A percentile compares a stretch with the other conserved stretches of the same genome.
Evolutionary conservation across 768 basidiomycete genomes (phyloP).

Genomic region (Leccinellum rugosiceps): DNA sequence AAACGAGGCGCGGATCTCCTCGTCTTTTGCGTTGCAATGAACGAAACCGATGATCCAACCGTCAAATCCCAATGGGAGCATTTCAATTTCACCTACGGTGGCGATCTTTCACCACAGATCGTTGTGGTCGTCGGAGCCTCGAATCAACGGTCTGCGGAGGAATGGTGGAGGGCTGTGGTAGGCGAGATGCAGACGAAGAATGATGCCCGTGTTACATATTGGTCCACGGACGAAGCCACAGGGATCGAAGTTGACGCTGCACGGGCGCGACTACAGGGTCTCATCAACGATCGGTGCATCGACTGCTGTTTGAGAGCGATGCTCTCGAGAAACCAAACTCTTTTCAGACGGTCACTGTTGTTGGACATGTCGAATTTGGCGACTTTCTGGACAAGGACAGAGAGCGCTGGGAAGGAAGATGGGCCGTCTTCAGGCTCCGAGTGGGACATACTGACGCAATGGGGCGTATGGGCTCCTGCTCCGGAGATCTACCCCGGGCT

Average conservation of each 20-base stretch:
- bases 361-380: conserved; percentile 15
- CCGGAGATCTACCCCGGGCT: not conserved
- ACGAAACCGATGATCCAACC: not conserved
- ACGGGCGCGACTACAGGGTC: conserved; percentile 4
- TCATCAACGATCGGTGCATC: conserved; percentile 23
- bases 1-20: conserved; percentile 27
- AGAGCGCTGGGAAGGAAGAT: conserved; percentile 1
- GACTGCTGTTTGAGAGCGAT: conserved; percentile 15
- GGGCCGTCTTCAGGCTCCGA: not conserved
- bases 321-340: conserved; percentile 2
- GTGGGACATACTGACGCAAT: conserved; percentile 18
- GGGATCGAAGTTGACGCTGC: not conserved
- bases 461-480: conserved; percentile 16
- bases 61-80: conserved; percentile 26
- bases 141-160: conserved; percentile 12
- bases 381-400: conserved; percentile 7
- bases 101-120: conserved; percentile 26
- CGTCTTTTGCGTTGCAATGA: conserved; percentile 20
- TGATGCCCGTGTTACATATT: conserved; percentile 12
- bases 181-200: not conserved
- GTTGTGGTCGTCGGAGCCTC: conserved; percentile 21
- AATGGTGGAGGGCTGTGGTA: conserved; percentile 19
- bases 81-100: conserved; percentile 25
- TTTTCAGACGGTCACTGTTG: conserved; percentile 12
- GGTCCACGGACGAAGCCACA: not conserved